phyloP scores from a whole-genome alignment of 139 green algal genomes.

The Axilococcus clingmanii region DNA sequence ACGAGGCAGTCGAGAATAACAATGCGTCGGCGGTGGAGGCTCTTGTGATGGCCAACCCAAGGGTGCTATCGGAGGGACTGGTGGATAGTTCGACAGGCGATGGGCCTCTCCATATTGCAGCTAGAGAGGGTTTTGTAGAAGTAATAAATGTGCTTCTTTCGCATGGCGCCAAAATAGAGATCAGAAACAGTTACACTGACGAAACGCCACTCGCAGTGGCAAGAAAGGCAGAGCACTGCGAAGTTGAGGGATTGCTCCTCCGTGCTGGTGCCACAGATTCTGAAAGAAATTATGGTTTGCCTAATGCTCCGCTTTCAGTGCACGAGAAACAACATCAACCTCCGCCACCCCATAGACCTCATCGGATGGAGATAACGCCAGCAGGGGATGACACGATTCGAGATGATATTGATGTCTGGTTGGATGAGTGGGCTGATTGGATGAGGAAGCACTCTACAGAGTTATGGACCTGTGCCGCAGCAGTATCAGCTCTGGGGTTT shows the following conservation, averaged over 20 bases:
- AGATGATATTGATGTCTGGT: too few species aligned
- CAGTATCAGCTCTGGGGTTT: too few species aligned
- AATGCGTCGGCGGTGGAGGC: slow-evolving; percentile 1
- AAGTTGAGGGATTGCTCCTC: slow-evolving; percentile 27
- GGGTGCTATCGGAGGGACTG: neutral
- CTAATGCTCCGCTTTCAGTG: too few species aligned
- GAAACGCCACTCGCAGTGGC: slow-evolving; percentile 6
- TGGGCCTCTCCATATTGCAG: slow-evolving; percentile 24
- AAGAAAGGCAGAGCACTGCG: slow-evolving; percentile 24
- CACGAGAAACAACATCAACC: too few species aligned
- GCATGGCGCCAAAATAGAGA: slow-evolving; percentile 3
- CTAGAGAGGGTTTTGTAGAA: slow-evolving; percentile 1
- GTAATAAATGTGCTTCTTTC: slow-evolving; percentile 16
- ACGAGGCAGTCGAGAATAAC: slow-evolving; percentile 1
- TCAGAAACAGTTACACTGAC: slow-evolving; percentile 1
- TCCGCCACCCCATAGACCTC: too few species aligned
- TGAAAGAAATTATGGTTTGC: neutral
- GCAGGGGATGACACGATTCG: too few species aligned
- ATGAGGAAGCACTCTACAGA: too few species aligned
- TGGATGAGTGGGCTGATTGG: too few species aligned
- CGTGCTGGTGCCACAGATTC: slow-evolving; percentile 17
- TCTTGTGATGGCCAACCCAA: neutral
- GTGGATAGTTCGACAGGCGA: slow-evolving; percentile 12
- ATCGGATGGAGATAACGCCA: too few species aligned
- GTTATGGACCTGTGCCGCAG: too few species aligned